Base-by-base conservation (phyloP, 306 rosid genomes). In the Cicer pinnatifidum region DNA sequence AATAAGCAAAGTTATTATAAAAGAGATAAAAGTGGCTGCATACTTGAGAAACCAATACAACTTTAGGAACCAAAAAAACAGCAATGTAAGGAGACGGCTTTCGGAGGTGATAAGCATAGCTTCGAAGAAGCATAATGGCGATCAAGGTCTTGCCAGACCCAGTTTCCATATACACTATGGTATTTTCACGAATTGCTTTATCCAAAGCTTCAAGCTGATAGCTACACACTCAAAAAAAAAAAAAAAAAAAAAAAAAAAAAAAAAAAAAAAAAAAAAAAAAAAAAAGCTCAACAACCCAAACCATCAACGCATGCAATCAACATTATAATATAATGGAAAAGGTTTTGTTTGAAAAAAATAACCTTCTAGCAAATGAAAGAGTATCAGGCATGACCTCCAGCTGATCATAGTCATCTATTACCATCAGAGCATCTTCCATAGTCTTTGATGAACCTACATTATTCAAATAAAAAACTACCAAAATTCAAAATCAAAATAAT, bases 81-180 rank as follows among this genome's bases (percentile, higher is more conserved):
- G 97, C 93, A 69, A 91, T 5, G 67, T 23, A 80, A 9, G 72
- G 78, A 4, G 94, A 86, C 71, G 96, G 96, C 73, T 93, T 91
- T 39, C 91, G 88, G 41, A 93, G 86, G 66, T 61, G 69, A 83
- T 86, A 41, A 8, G 96, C 92, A 28, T 81, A 89, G 76, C 92
- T 88, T 9, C 96, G 84, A 38, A 93, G 88, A 60, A 93, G 98
- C 98, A 91, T 91, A 53, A 89, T 78, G 43, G 97, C 92, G 47
- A 93, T 89, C 83, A 93, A 82, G 53, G 98, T 93, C 83, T 93
- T 93, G 43, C 98, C 98, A 0, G 97, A 84, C 66, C 98, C 97
- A 8, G 98, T 93, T 81, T 91, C 98, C 82, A 93, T 80, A 75
- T 54, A 91, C 64, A 89, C 97, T 9, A 89, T 58, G 6, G 97